Evolutionary conservation across 805 yeast species (phyloP), one percentile per base, ranked within the genome.

Genomic region (Teunomyces barrocoloradensis): DNA sequence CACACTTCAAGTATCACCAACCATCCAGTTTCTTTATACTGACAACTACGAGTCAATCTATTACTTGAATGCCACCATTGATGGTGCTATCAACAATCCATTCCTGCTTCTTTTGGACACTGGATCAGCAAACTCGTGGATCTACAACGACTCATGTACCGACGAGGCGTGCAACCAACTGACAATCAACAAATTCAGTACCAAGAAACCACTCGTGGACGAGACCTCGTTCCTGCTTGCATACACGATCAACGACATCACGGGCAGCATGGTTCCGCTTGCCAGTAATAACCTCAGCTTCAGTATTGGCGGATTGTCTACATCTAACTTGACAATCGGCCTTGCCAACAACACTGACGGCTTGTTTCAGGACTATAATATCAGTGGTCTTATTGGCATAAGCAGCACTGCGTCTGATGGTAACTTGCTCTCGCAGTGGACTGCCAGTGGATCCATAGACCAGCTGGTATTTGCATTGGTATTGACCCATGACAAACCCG

Each of bases 301-400:
- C 35, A 59, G 73, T n/a, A 71, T 73, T 6, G 68, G 64, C n/a
- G 62, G 68, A 44, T 51, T 55, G 44, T 13, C 28, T 10, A 15
- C 35, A 9, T 18, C n/a, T 10, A 62, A 75, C 52, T 74, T 78
- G 53, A 60, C 71, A 18, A 73, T 83, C 53, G 89, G 89, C 17
- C 68, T 75, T 27, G 84, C 87, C 0, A 55, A 62, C 12, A 37
- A 63, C 4, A 85, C 79, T 2, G 87, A 86, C 2, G 71, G 68
- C 28, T 71, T 80, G 47, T 83, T 84, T 51, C 66, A 65, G 3
- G 66, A 68, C 13, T 82, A 79, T 59, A 69, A 75, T 12, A 75
- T 82, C 34, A 78, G 80, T 51, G 89, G 89, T 13, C 75, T 83
- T 15, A 57, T 84, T 45, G 88, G 88, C 2, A 68, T 83, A 87